These are phyloP conservation scores for Boletus reticulatus DNA, from an alignment of 768 basidiomycete species.

Conservation along the genomic window DNA sequence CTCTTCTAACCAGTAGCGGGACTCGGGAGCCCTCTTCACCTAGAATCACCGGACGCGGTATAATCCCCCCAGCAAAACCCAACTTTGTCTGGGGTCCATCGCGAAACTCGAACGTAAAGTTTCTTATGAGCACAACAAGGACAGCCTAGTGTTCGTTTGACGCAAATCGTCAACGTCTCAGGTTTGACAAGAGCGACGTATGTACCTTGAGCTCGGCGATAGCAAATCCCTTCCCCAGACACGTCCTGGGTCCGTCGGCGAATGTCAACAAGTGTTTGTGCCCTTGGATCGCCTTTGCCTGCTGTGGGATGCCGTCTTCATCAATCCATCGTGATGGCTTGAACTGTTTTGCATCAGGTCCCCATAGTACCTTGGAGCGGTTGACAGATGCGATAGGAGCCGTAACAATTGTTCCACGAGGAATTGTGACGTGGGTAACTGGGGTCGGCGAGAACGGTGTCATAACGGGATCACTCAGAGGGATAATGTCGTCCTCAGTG, in stretches of 20 bases:
- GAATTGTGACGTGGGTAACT: constrained; percentile 40
- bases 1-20: constrained; percentile 7
- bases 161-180: background rate
- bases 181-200: background rate
- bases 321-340: constrained; percentile 62
- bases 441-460: constrained; percentile 35
- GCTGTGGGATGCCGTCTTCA: constrained; percentile 23
- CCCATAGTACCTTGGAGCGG: constrained; percentile 55
- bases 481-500: constrained; percentile 54
- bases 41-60: constrained; percentile 36
- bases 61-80: constrained; percentile 23
- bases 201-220: constrained; percentile 12
- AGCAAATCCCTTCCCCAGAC: constrained; percentile 29
- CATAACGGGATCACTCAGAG: constrained; percentile 45
- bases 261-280: constrained; percentile 29
- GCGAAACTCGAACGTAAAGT: background rate
- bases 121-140: no score
- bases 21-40: constrained; percentile 15
- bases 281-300: constrained; percentile 35
- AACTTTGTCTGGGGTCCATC: constrained; percentile 39
- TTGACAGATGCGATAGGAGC: constrained; percentile 49
- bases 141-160: background rate
- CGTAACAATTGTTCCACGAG: constrained; percentile 46
- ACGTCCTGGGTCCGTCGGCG: constrained; percentile 28
- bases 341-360: constrained; percentile 54